Conservation (phyloP, 805 yeast species). For the Vanderwaltozyma polyspora region DNA sequence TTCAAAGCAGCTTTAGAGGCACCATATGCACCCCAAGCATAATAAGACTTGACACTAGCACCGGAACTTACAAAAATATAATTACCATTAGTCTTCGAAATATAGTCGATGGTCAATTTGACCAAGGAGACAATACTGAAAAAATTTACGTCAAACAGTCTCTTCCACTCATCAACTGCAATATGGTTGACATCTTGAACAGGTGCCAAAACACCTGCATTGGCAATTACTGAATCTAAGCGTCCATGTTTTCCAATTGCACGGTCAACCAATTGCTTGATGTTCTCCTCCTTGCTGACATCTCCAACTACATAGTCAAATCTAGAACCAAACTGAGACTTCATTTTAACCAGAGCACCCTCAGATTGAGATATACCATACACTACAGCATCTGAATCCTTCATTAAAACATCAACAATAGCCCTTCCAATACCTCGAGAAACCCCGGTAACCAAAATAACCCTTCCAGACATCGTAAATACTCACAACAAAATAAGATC, state of each 20-base stretch:
- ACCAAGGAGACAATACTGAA: conserved; percentile 62
- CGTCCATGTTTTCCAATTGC: conserved; percentile 43
- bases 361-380: conserved; percentile 53
- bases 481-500: not conserved
- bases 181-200: conserved; percentile 39
- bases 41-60: conserved; percentile 45
- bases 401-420: conserved; percentile 43
- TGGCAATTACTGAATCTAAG: conserved; percentile 56
- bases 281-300: conserved; percentile 32
- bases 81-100: conserved; percentile 45
- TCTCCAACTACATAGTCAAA: conserved; percentile 51
- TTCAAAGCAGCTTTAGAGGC: conserved; percentile 86
- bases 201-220: conserved; percentile 79
- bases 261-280: conserved; percentile 29
- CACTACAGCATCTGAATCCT: conserved; percentile 37
- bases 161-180: conserved; percentile 46
- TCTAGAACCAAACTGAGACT: conserved; percentile 36
- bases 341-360: conserved; percentile 34
- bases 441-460: conserved; percentile 48
- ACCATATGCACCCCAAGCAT: conserved; percentile 82
- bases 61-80: conserved; percentile 83
- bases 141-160: conserved; percentile 62
- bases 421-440: conserved; percentile 77
- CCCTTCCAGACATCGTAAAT: conserved; percentile 14
- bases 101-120: conserved; percentile 41